Evolutionary conservation across 805 yeast species (phyloP).

Genomic region (Candida boidinii): DNA sequence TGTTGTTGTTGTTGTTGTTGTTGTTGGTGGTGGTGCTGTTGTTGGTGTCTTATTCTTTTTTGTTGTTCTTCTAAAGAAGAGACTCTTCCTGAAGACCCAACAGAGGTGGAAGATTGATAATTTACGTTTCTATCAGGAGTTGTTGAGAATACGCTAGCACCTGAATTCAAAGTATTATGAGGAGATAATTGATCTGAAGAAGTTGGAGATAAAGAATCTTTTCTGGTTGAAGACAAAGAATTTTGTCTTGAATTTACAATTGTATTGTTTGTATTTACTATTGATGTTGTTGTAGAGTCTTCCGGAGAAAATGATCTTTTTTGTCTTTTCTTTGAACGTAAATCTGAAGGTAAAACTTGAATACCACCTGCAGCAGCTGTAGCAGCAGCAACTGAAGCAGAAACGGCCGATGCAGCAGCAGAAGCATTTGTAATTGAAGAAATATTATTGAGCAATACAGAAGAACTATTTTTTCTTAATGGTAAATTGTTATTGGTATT

Average conservation of each 20-base stretch:
- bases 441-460: too few species aligned
- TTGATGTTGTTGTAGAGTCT: slow-evolving; percentile 15
- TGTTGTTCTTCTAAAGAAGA: too few species aligned
- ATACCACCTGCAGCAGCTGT: too few species aligned
- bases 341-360: too few species aligned
- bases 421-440: too few species aligned
- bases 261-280: neutral
- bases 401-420: neutral
- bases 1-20: neutral
- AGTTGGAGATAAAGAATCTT: slow-evolving; percentile 21
- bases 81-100: slow-evolving; percentile 1
- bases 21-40: too few species aligned
- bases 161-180: slow-evolving; percentile 14
- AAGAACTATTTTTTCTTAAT: too few species aligned
- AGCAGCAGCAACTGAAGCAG: neutral
- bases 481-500: too few species aligned
- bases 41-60: too few species aligned
- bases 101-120: slow-evolving; percentile 6
- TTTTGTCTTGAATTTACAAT: slow-evolving; percentile 9
- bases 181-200: slow-evolving; percentile 25
- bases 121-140: slow-evolving; percentile 23
- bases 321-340: slow-evolving; percentile 19
- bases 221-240: slow-evolving; percentile 13
- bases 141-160: slow-evolving; percentile 19
- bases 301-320: slow-evolving; percentile 25